Percentiles rank a stretch among this genome's conserved stretches.
These are phyloP conservation scores for Pochonia chlamydosporia DNA, from an alignment of 2,329 filamentous ascomycete species.

Conservation along the genomic window DNA sequence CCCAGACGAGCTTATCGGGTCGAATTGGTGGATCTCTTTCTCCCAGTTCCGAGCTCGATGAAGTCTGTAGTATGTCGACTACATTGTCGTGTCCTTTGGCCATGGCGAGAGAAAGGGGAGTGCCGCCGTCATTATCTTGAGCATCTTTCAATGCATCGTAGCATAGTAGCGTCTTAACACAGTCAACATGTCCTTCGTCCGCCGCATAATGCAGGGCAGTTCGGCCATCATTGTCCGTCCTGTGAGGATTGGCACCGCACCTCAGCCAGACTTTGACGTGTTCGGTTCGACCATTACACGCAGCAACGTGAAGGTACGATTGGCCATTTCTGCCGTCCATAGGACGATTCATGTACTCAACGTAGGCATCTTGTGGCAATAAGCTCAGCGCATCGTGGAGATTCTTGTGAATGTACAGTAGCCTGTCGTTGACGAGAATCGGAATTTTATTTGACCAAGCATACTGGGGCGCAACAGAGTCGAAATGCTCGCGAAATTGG, in stretches of 20 bases:
- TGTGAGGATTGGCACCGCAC: slow-evolving; percentile 10
- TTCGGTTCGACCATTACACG: slow-evolving; percentile 4
- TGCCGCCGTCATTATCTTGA: slow-evolving; percentile 9
- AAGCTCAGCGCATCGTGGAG: slow-evolving; percentile 15
- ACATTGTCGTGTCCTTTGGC: slow-evolving; percentile 9
- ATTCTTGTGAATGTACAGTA: slow-evolving; percentile 15
- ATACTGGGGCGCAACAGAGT: slow-evolving; percentile 10
- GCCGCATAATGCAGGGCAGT: slow-evolving; percentile 15
- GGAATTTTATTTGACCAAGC: slow-evolving; percentile 8
- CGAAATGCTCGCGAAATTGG: slow-evolving; percentile 12
- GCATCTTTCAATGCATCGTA: slow-evolving; percentile 6
- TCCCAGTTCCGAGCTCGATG: no score
- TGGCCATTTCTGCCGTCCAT: slow-evolving; percentile 4
- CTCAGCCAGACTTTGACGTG: slow-evolving; percentile 10
- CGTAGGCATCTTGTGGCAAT: slow-evolving; percentile 9
- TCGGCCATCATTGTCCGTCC: slow-evolving; percentile 8
- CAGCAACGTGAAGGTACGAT: slow-evolving; percentile 11
- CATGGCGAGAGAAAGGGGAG: slow-evolving; percentile 13
- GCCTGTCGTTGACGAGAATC: slow-evolving; percentile 13
- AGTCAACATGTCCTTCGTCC: slow-evolving; percentile 6
- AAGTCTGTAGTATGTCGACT: slow-evolving; percentile 8
- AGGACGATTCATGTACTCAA: slow-evolving; percentile 9
- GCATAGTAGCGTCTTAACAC: slow-evolving; percentile 10
- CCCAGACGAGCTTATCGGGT: slow-evolving; percentile 16
- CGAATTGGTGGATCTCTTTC: no score